phyloP scores from a whole-genome alignment of 2,329 filamentous ascomycete genomes.

The Fusarium sp. region DNA sequence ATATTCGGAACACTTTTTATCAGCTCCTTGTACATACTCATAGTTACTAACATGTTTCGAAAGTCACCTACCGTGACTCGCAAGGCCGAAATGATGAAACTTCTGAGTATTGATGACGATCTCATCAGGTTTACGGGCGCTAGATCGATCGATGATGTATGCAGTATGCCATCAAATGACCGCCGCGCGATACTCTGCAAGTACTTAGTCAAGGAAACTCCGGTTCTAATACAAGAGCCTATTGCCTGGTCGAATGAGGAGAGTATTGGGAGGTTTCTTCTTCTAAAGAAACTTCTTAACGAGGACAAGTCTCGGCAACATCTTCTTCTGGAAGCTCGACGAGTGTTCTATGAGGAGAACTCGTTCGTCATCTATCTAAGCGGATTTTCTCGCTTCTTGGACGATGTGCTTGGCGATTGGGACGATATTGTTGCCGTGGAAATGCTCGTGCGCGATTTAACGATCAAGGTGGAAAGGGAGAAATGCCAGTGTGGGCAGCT shows the following conservation, averaged over 20 bases:
- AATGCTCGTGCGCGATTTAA: conserved; percentile 6
- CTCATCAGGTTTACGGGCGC: not conserved
- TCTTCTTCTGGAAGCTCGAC: conserved; percentile 17
- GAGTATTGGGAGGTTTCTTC: conserved; percentile 10
- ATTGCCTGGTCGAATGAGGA: conserved; percentile 12
- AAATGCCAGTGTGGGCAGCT: conserved; percentile 13
- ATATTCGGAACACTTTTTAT: too few species aligned
- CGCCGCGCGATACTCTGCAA: conserved; percentile 5
- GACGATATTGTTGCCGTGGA: conserved; percentile 4
- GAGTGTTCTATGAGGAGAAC: conserved; percentile 22
- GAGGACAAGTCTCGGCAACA: conserved; percentile 3
- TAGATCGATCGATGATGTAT: conserved; percentile 5
- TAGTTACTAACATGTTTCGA: too few species aligned
- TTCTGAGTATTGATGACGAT: not conserved
- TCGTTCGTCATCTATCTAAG: conserved; percentile 3
- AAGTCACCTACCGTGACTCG: too few species aligned
- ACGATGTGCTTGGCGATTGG: conserved; percentile 18
- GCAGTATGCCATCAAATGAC: conserved; percentile 1
- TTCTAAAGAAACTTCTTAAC: not conserved
- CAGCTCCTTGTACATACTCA: too few species aligned
- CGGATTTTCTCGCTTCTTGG: conserved; percentile 10
- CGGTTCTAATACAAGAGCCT: conserved; percentile 7
- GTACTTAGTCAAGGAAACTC: conserved; percentile 4
- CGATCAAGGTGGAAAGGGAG: conserved; percentile 8
- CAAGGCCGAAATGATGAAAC: not conserved